Evolutionary conservation across 441 rosid species (phyloP).

Genomic region (Cnidoscolus chayamansa): DNA sequence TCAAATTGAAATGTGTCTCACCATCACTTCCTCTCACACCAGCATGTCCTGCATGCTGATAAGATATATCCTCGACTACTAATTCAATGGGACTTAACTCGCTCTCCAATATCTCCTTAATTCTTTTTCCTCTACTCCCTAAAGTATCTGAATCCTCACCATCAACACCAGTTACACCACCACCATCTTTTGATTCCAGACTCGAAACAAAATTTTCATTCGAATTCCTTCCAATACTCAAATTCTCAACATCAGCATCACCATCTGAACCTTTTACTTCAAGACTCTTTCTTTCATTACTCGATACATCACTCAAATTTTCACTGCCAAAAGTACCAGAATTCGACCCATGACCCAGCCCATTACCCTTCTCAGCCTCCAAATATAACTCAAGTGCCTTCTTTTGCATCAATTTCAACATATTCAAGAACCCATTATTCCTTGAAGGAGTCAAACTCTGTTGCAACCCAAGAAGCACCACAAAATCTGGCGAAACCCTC

Average conservation of each 20-base stretch:
- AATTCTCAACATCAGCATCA: constrained; percentile 16
- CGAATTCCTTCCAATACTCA: constrained; percentile 15
- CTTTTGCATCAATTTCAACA: constrained; percentile 85
- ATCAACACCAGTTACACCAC: constrained; percentile 20
- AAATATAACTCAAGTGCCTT: constrained; percentile 55
- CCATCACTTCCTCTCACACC: constrained; percentile 59
- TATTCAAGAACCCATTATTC: constrained; percentile 84
- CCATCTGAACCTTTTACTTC: constrained; percentile 11
- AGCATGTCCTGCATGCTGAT: constrained; percentile 71
- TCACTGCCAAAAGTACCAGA: constrained; percentile 2
- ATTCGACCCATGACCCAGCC: constrained; percentile 1
- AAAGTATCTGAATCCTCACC: constrained; percentile 31
- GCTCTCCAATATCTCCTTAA: constrained; percentile 59
- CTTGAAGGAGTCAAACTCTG: constrained; percentile 81
- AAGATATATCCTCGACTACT: constrained; percentile 58
- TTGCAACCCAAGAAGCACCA: constrained; percentile 69
- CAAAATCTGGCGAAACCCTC: constrained; percentile 73
- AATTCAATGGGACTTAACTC: constrained; percentile 57
- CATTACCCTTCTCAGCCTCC: constrained; percentile 31
- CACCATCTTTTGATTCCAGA: constrained; percentile 23
- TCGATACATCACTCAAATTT: background rate
- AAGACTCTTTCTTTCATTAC: background rate
- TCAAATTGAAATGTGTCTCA: constrained; percentile 67
- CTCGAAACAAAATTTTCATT: constrained; percentile 7
- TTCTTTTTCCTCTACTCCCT: constrained; percentile 68